These are phyloP conservation scores for Mycena sanguinolenta DNA, from an alignment of 768 basidiomycete genomes.

Conservation along the genomic window DNA sequence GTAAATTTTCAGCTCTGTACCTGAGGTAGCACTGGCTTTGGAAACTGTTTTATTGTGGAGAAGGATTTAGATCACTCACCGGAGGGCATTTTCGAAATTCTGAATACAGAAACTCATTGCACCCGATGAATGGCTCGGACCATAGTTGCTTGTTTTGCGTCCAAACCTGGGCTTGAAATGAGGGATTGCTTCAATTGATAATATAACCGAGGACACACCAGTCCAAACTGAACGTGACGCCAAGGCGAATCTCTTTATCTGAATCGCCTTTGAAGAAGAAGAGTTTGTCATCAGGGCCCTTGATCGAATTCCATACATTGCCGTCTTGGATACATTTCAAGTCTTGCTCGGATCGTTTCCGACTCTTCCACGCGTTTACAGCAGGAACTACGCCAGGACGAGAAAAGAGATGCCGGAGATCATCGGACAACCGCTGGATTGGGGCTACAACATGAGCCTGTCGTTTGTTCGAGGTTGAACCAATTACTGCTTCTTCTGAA, in stretches of 20 bases:
- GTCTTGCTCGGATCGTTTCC: not conserved
- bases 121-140: slow-evolving; percentile 40
- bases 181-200: not conserved
- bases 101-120: slow-evolving; percentile 37
- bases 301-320: slow-evolving; percentile 33
- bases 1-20: slow-evolving; percentile 31
- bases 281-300: slow-evolving; percentile 23
- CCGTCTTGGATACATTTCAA: slow-evolving; percentile 31
- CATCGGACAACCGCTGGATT: slow-evolving; percentile 31
- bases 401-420: slow-evolving; percentile 28
- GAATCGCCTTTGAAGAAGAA: slow-evolving; percentile 31
- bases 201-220: slow-evolving; percentile 28
- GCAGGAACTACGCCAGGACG: slow-evolving; percentile 26
- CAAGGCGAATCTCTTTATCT: slow-evolving; percentile 35
- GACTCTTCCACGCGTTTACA: slow-evolving; percentile 32
- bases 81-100: slow-evolving; percentile 31
- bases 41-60: not conserved
- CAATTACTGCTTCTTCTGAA: not conserved
- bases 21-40: not conserved
- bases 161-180: slow-evolving; percentile 30
- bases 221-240: slow-evolving; percentile 36
- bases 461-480: not conserved
- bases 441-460: slow-evolving; percentile 27
- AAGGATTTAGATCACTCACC: too few relatives aligned
- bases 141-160: slow-evolving; percentile 34